A percentile compares a stretch with the other conserved stretches of the same genome.
These are phyloP conservation scores for Aristolochia contorta DNA, from an alignment of 164 flowering plant species.

Conservation along the genomic window DNA sequence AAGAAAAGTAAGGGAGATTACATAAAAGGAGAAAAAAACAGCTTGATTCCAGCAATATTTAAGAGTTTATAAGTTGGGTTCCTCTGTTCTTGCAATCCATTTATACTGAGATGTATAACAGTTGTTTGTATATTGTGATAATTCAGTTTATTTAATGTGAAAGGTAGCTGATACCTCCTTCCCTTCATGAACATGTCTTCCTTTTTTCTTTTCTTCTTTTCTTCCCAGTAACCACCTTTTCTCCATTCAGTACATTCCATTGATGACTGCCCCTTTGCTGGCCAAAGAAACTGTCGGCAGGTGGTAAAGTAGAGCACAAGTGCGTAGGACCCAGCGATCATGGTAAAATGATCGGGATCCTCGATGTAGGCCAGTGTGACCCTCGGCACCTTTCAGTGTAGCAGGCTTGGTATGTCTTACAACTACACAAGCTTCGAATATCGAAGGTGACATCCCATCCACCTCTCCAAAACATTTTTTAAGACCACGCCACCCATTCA, in stretches of 20 bases:
- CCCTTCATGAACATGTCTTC: background rate
- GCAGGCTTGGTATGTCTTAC: too few species aligned
- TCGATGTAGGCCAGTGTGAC: too few species aligned
- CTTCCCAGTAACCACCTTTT: background rate
- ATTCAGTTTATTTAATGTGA: conserved; percentile 14
- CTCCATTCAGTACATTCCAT: background rate
- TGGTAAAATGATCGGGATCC: background rate
- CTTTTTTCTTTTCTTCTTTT: background rate
- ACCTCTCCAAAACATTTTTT: too few species aligned
- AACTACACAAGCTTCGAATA: too few species aligned
- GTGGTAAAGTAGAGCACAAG: conserved; percentile 2
- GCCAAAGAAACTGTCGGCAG: conserved; percentile 20
- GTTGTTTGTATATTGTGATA: conserved; percentile 24
- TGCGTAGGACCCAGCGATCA: background rate
- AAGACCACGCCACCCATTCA: too few species aligned
- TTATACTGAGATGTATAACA: conserved; percentile 21
- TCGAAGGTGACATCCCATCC: too few species aligned
- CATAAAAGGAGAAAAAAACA: background rate
- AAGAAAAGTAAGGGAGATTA: background rate
- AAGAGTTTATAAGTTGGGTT: conserved; percentile 4
- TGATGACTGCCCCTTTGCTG: background rate
- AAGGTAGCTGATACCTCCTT: conserved; percentile 2
- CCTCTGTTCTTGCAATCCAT: conserved; percentile 17
- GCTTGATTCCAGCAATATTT: background rate
- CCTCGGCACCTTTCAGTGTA: too few species aligned